phyloP scores from a whole-genome alignment of 116 monocot genomes.

The Phalaenopsis hybrid region DNA sequence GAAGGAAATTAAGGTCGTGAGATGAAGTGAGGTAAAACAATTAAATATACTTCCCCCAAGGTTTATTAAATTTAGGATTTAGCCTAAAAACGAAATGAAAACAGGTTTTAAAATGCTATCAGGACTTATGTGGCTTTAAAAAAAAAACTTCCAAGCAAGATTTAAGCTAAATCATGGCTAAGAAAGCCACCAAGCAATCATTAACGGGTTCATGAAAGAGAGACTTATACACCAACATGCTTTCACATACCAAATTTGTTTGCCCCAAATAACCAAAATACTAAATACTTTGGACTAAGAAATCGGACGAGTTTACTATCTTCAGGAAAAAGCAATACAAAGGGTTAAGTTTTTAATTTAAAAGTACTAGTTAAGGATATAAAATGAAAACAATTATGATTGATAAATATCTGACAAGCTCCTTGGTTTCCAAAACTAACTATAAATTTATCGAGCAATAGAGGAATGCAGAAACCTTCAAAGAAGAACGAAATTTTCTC shows the following conservation, averaged over 20 bases:
- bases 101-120: too few relatives aligned
- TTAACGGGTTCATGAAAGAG: background rate
- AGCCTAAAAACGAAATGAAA: too few relatives aligned
- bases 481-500: conserved; percentile 96
- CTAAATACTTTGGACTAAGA: background rate
- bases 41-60: too few relatives aligned
- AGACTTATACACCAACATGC: background rate
- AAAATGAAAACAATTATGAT: background rate
- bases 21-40: too few relatives aligned
- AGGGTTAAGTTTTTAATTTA: background rate
- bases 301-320: background rate
- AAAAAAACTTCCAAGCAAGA: too few relatives aligned
- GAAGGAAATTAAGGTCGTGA: too few relatives aligned
- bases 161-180: too few relatives aligned
- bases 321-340: background rate
- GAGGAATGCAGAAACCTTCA: conserved; percentile 42
- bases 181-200: too few relatives aligned
- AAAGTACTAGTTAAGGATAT: background rate
- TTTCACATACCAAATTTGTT: background rate
- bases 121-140: too few relatives aligned
- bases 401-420: background rate
- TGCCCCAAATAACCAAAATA: background rate
- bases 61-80: too few relatives aligned
- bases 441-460: background rate
- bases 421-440: background rate